Base-by-base conservation (phyloP, 176 grass and related monocot species). In the Lolium perenne region DNA sequence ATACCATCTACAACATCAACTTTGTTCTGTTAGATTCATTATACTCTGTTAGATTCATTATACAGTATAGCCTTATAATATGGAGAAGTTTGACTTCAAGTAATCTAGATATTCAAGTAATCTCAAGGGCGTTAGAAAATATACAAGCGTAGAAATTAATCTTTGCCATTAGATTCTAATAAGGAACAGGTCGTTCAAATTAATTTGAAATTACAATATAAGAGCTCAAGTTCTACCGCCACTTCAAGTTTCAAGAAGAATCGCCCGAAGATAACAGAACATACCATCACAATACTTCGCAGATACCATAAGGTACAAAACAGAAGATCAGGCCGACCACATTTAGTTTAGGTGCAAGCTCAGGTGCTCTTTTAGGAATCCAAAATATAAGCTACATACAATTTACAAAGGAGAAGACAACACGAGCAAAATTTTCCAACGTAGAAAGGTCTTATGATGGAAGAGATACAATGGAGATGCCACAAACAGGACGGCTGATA, bases 321-420 rank as follows among this genome's bases (percentile, higher is more conserved):
- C 63, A 66, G 25, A 14, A 16, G 63, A 66, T 66, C 26, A 66
- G 26, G 25, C 23, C 11, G 5, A 15, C 61, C 61, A 65, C 25
- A 16, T 35, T 66, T 35, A 66, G 6, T 65, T 66, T 8, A 66
- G 16, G 63, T 35, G 63, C 6, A 65, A 35, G 41, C 41, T 6
- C 41, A 35, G 32, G 25, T 66, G 63, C 63, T 66, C 63, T 66
- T 65, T 16, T 8, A 66, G 13, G 7, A 66, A 66, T 66, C 63
- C 26, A 16, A 16, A 14, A 35, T 12, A 43, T n/a, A 71, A 43
- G 14, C 0, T 32, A 54, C 23, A 76, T 76, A 20, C 23, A 53
- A 17, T 32, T 76, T 76, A 76, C 73, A 76, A 54, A 75, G 47
- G 14, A 32, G 8, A 76, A 76, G 48, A 76, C 15, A 54, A 76